A percentile compares a stretch with the other conserved stretches of the same genome.
Conservation (phyloP, 805 yeast genomes). For the Ogataea wickerhamii region DNA sequence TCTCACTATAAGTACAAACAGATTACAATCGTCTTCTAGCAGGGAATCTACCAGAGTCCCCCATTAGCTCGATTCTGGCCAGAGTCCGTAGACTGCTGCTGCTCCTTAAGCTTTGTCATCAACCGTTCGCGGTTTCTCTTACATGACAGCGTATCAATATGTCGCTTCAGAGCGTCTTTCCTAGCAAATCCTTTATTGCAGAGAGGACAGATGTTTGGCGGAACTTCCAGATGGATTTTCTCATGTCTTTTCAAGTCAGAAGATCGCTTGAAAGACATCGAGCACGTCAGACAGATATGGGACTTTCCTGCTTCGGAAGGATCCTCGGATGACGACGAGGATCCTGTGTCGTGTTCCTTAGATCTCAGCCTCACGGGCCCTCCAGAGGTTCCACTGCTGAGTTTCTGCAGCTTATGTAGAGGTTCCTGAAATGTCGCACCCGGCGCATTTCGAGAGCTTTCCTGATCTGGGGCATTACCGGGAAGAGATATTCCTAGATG, state of each 20-base stretch:
- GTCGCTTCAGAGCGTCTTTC: conserved; percentile 77
- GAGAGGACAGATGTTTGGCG: conserved; percentile 69
- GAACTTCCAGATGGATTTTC: conserved; percentile 65
- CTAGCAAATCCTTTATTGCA: conserved; percentile 85
- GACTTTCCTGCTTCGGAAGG: conserved; percentile 18
- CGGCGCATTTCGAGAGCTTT: neutral
- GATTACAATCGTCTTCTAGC: too few species aligned
- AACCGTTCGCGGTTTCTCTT: conserved; percentile 62
- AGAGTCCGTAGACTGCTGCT: conserved; percentile 1
- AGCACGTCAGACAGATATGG: conserved; percentile 55
- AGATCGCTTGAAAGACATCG: conserved; percentile 60
- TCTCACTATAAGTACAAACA: too few species aligned
- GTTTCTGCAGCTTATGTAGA: neutral
- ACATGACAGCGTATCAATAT: conserved; percentile 71
- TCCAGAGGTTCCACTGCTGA: neutral
- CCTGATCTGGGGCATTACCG: too few species aligned
- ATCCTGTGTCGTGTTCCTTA: neutral
- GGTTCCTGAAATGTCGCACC: neutral
- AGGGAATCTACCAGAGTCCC: neutral
- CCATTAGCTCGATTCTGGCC: neutral
- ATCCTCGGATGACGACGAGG: conserved; percentile 21
- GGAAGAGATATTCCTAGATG: neutral
- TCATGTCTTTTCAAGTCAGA: conserved; percentile 73
- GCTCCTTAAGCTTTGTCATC: conserved; percentile 16
- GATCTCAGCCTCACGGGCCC: neutral